These are phyloP conservation scores for Nakataea oryzae DNA, from an alignment of 2,329 filamentous ascomycete genomes.

Conservation along the genomic window DNA sequence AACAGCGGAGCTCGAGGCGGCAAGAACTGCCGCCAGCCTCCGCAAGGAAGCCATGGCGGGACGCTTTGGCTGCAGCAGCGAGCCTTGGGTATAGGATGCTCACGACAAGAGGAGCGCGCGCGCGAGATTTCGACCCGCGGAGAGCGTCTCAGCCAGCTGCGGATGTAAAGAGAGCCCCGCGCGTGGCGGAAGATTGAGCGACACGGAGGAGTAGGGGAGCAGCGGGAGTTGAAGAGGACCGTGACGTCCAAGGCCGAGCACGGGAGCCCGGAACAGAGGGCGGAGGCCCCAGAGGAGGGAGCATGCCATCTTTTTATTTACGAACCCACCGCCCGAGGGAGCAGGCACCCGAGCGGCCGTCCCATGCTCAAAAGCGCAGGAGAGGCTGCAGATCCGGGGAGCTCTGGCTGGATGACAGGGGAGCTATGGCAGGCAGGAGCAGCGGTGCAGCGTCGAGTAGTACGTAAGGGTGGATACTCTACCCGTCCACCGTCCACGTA, in stretches of 20 bases:
- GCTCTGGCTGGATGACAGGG: neutral
- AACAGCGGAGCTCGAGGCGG: conserved; percentile 17
- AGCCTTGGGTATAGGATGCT: neutral
- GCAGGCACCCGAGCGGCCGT: neutral
- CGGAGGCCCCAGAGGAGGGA: neutral
- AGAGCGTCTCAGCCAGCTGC: neutral
- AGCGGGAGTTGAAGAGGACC: neutral
- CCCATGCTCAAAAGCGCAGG: neutral
- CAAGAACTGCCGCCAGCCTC: conserved; percentile 16
- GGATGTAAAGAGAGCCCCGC: neutral
- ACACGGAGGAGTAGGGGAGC: neutral
- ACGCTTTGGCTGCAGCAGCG: neutral
- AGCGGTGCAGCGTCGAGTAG: neutral
- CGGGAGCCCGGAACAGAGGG: neutral
- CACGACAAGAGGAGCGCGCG: neutral
- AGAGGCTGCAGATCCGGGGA: neutral
- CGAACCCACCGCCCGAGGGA: neutral
- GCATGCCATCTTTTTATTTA: neutral
- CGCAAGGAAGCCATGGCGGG: neutral
- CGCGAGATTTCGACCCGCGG: neutral
- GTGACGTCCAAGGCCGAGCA: neutral
- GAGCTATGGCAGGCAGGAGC: neutral
- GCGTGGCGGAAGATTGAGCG: neutral
- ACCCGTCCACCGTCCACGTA: neutral
- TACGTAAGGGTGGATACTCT: neutral